Conservation (phyloP, 2,329 filamentous ascomycete species). For the Fusarium sp. region DNA sequence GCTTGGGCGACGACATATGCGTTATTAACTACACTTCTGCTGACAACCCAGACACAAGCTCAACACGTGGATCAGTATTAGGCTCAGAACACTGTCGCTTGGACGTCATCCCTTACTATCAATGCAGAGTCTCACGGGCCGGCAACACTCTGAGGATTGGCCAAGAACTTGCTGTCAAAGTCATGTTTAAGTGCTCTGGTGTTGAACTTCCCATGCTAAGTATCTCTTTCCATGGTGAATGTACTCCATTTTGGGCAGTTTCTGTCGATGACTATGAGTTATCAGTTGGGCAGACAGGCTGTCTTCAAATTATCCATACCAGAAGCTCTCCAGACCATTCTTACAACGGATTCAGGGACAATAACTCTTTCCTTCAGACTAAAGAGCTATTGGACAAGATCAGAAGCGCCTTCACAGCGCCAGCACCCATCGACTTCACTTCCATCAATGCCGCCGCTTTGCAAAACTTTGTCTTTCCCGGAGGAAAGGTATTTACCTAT, state of each 20-base stretch:
- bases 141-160: not conserved
- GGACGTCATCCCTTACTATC: not conserved
- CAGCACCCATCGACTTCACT: fast-evolving
- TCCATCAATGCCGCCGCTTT: not conserved
- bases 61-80: fast-evolving
- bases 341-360: not conserved
- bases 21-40: fast-evolving
- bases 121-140: not conserved
- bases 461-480: fast-evolving
- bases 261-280: not conserved
- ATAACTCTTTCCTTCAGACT: not conserved
- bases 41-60: not conserved
- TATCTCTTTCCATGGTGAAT: too few species aligned
- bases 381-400: not conserved
- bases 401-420: fast-evolving
- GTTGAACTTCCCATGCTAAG: too few species aligned
- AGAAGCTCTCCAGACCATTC: not conserved
- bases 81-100: not conserved
- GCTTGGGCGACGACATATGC: fast-evolving
- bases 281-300: not conserved
- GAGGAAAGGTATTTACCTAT: not conserved
- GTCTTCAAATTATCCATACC: not conserved
- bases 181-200: too few species aligned
- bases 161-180: too few species aligned
- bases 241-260: too few species aligned